Percentiles rank a stretch among this genome's conserved stretches.
phyloP scores from a whole-genome alignment of 208 protist species.

The Acanthamoeba castellanii region DNA sequence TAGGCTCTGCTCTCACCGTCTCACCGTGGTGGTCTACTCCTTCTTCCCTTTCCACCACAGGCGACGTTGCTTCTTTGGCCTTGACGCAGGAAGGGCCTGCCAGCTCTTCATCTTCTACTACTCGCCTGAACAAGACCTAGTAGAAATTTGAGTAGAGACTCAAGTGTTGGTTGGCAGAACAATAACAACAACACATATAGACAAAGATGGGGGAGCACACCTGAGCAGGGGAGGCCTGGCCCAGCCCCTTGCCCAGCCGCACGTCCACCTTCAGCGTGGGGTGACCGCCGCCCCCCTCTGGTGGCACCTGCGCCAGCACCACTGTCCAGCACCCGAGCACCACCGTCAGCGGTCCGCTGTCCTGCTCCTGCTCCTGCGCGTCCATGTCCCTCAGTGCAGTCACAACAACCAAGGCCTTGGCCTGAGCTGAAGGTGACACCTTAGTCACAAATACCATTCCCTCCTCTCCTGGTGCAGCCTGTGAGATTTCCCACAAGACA shows the following conservation, averaged over 20 bases:
- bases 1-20: too few relatives aligned
- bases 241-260: not conserved
- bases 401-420: not conserved
- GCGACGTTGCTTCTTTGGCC: too few relatives aligned
- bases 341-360: not conserved
- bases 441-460: not conserved
- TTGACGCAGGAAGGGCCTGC: too few relatives aligned
- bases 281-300: not conserved
- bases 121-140: too few relatives aligned
- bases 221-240: not conserved
- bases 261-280: not conserved
- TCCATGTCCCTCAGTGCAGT: not conserved
- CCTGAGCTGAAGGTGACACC: not conserved
- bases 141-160: too few relatives aligned
- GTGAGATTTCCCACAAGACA: too few relatives aligned
- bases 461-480: too few relatives aligned
- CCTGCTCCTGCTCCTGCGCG: not conserved
- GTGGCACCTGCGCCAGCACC: not conserved
- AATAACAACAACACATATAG: not conserved
- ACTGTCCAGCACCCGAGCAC: not conserved
- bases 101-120: too few relatives aligned
- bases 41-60: too few relatives aligned
- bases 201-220: not conserved
- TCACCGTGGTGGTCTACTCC: too few relatives aligned
- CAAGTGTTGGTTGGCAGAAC: too few relatives aligned